phyloP scores from a whole-genome alignment of 2,329 filamentous ascomycete species.

The Aphanocladium album region DNA sequence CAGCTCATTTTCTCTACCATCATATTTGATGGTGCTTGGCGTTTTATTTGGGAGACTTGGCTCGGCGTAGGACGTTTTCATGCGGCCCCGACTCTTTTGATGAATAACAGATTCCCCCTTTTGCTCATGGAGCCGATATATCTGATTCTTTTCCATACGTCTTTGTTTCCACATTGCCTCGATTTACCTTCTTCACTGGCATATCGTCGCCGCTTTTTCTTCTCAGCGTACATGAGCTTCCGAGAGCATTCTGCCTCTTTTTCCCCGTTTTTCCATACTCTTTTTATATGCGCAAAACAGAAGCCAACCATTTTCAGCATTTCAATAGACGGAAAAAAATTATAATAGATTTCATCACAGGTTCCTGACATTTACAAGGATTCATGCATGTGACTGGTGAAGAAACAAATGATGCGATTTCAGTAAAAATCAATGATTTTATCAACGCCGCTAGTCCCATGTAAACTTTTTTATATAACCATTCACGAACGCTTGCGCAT shows the following conservation, averaged over 20 bases:
- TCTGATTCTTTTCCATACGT: background rate
- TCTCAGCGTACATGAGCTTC: background rate
- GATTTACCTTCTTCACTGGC: background rate
- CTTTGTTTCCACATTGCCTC: background rate
- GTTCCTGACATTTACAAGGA: no score
- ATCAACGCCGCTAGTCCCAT: background rate
- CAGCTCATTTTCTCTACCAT: background rate
- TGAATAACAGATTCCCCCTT: background rate
- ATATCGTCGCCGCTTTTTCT: background rate
- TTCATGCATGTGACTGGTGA: background rate
- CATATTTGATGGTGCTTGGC: background rate
- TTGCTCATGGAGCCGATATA: no score
- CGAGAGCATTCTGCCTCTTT: background rate
- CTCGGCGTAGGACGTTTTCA: background rate
- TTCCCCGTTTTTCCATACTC: background rate
- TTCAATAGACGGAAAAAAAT: background rate
- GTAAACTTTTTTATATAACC: background rate
- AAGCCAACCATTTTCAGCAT: background rate
- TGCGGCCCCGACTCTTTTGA: background rate
- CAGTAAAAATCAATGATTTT: background rate
- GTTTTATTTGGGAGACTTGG: background rate
- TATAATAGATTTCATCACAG: background rate
- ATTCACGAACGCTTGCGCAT: conserved; percentile 46
- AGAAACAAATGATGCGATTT: background rate
- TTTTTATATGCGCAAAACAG: background rate